phyloP scores from a whole-genome alignment of 2,329 filamentous ascomycete genomes.

The Curvularia hawaiiensis region DNA sequence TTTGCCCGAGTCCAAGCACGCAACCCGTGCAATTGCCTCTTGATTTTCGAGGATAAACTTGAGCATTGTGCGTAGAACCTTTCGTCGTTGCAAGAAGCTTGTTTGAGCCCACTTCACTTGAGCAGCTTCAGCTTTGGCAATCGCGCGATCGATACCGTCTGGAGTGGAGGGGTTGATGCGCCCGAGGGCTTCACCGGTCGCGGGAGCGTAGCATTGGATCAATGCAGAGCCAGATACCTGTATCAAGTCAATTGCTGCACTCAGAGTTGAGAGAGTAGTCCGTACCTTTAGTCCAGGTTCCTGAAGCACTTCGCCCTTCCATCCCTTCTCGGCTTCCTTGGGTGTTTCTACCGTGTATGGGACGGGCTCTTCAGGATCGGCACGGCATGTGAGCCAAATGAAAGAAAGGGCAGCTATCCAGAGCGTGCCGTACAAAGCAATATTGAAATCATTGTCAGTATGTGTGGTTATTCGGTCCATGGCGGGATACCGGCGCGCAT shows the following conservation, averaged over 20 bases:
- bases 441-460: constrained; percentile 31
- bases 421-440: constrained; percentile 24
- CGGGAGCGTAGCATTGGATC: constrained; percentile 87
- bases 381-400: constrained; percentile 34
- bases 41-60: constrained; percentile 88
- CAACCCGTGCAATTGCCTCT: constrained; percentile 80
- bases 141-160: constrained; percentile 77
- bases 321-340: constrained; percentile 60
- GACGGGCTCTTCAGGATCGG: constrained; percentile 52
- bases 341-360: constrained; percentile 67
- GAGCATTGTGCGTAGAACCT: constrained; percentile 80
- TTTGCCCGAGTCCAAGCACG: constrained; percentile 93
- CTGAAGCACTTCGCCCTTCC: constrained; percentile 63
- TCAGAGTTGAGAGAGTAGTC: background rate
- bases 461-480: constrained; percentile 35
- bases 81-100: constrained; percentile 75
- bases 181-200: constrained; percentile 83
- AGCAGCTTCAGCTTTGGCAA: constrained; percentile 74
- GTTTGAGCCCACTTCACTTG: constrained; percentile 80
- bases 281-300: constrained; percentile 64
- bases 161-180: constrained; percentile 76
- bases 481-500: constrained; percentile 10
- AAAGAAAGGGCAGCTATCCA: constrained; percentile 31
- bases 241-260: constrained; percentile 8
- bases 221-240: constrained; percentile 66